Percentiles rank a stretch among this genome's conserved stretches.
Conservation (phyloP, 2,329 filamentous ascomycete genomes). For the Ceratocystiopsis minuta region DNA sequence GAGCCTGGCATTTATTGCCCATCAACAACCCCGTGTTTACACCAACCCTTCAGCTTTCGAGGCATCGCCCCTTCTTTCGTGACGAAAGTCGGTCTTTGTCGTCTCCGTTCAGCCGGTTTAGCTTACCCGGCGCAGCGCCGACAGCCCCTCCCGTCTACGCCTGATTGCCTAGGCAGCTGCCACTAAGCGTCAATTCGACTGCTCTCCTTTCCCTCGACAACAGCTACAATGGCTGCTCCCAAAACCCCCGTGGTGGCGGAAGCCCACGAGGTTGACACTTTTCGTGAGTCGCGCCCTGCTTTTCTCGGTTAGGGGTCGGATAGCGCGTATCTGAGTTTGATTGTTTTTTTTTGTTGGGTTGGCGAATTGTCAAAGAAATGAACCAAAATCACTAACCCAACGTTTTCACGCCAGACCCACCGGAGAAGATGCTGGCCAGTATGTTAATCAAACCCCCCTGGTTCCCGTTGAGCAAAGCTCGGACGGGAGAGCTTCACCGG, state of each 20-base stretch:
- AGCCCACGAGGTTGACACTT: slow-evolving; percentile 62
- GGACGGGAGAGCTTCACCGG: not conserved
- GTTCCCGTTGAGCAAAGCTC: not conserved
- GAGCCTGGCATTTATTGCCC: too few species aligned
- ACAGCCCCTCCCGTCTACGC: too few species aligned
- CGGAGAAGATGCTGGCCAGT: slow-evolving; percentile 50
- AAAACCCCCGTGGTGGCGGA: slow-evolving; percentile 48
- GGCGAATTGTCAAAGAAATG: not conserved
- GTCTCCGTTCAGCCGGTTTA: too few species aligned
- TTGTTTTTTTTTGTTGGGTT: slow-evolving; percentile 6
- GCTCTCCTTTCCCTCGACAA: too few species aligned
- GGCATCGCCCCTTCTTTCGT: not conserved
- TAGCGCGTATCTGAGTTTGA: not conserved
- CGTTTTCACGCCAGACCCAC: slow-evolving; percentile 30
- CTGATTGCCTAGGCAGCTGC: too few species aligned
- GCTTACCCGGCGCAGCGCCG: too few species aligned
- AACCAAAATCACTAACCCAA: slow-evolving; percentile 6
- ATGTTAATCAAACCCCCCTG: slow-evolving; percentile 18
- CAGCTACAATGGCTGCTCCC: slow-evolving; percentile 25
- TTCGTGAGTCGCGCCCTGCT: slow-evolving; percentile 28
- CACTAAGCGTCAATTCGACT: too few species aligned
- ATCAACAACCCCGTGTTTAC: too few species aligned
- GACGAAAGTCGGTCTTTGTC: not conserved
- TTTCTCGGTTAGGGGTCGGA: slow-evolving; percentile 2
- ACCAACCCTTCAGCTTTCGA: too few species aligned